Percentiles rank a stretch among this genome's conserved stretches.
phyloP scores from a whole-genome alignment of 2,329 filamentous ascomycete genomes.

The Drechslerella coelobrocha region DNA sequence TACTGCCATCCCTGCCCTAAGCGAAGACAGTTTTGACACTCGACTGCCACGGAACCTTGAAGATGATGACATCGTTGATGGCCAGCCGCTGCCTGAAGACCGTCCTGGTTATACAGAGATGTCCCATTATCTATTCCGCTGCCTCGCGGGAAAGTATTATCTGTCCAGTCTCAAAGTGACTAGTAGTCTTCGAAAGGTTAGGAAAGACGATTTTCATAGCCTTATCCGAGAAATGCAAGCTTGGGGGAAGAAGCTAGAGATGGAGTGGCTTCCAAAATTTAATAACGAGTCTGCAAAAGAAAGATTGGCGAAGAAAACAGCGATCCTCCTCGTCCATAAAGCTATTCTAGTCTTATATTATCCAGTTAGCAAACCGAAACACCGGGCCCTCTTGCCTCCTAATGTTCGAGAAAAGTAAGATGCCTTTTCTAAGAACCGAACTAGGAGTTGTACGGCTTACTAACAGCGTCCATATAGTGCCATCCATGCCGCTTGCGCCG shows the following conservation, averaged over 20 bases:
- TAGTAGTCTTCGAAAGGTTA: conserved; percentile 33
- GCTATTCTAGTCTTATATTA: conserved; percentile 48
- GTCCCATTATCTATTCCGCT: conserved; percentile 49
- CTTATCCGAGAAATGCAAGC: conserved; percentile 47
- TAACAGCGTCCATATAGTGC: conserved; percentile 25
- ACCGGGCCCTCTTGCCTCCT: conserved; percentile 25
- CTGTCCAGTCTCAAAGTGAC: conserved; percentile 48
- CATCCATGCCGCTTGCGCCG: conserved; percentile 38
- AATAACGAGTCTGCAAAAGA: conserved; percentile 40
- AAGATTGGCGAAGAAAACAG: conserved; percentile 42
- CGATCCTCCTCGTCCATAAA: conserved; percentile 43
- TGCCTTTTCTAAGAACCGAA: not conserved
- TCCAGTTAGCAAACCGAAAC: conserved; percentile 46
- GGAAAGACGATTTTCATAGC: conserved; percentile 40
- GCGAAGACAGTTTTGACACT: conserved; percentile 44
- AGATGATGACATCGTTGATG: conserved; percentile 48
- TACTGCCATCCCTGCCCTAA: conserved; percentile 43
- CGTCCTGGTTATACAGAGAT: conserved; percentile 44
- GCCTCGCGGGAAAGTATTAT: conserved; percentile 47
- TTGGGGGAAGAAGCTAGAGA: conserved; percentile 46
- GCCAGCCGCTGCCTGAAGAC: conserved; percentile 32
- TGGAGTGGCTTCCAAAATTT: conserved; percentile 46
- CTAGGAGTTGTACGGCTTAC: not conserved
- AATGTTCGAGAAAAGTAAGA: conserved; percentile 45
- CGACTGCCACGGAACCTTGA: conserved; percentile 38